phyloP scores from a whole-genome alignment of 2,329 filamentous ascomycete genomes.

The Talaromyces sp. region DNA sequence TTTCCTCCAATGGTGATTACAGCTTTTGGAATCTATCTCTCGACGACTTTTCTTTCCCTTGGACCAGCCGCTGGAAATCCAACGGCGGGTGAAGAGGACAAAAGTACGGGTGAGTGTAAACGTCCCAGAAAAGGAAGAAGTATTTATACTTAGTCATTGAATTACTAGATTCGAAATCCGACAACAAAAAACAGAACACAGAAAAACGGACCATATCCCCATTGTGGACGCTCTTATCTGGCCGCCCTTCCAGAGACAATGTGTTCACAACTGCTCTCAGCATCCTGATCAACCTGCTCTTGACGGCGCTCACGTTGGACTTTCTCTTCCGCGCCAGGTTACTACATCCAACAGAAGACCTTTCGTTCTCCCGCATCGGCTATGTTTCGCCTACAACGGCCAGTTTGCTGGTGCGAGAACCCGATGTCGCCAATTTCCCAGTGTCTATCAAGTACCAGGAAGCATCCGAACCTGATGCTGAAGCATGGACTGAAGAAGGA shows the following conservation, averaged over 20 bases:
- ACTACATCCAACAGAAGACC: conserved; percentile 64
- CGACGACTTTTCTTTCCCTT: conserved; percentile 26
- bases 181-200: conserved; percentile 1
- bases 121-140: not conserved
- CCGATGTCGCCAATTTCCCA: conserved; percentile 67
- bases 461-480: conserved; percentile 23
- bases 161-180: not conserved
- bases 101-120: conserved; percentile 2
- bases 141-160: not conserved
- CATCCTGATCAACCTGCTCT: conserved; percentile 64
- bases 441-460: conserved; percentile 61
- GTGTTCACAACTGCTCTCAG: conserved; percentile 61
- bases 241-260: conserved; percentile 68
- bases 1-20: conserved; percentile 35
- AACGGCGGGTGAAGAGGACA: conserved; percentile 8
- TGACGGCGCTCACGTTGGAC: conserved; percentile 68
- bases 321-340: conserved; percentile 68
- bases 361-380: conserved; percentile 82
- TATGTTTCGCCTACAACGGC: conserved; percentile 78
- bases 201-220: conserved; percentile 23
- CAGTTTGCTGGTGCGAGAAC: conserved; percentile 78
- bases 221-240: conserved; percentile 65
- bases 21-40: conserved; percentile 41
- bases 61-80: conserved; percentile 6
- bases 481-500: conserved; percentile 61